Percentiles rank a stretch among this genome's conserved stretches.
Evolutionary conservation across 192 early-diverging fungal genomes (phyloP).

Genomic region (Coemansia sp.): DNA sequence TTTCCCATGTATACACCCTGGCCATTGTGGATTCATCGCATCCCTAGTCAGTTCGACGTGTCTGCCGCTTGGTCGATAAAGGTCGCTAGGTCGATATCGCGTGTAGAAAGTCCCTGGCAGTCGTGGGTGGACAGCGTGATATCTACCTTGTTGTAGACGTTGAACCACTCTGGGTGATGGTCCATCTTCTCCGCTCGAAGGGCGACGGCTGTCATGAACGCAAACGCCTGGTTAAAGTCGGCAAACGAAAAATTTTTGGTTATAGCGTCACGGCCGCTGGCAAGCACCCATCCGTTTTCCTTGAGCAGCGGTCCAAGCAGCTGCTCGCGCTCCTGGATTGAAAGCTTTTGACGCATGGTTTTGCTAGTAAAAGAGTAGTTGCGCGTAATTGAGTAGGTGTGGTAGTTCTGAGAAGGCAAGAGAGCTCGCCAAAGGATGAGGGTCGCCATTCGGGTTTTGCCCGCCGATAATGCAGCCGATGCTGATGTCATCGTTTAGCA

Average conservation of each 20-base stretch:
- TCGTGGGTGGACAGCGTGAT: slow-evolving; percentile 91
- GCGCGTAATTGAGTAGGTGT: background rate
- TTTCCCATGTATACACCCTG: too few species aligned
- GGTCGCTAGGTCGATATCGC: slow-evolving; percentile 77
- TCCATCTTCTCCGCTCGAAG: slow-evolving; percentile 86
- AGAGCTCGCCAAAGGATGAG: background rate
- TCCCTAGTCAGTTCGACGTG: slow-evolving; percentile 6
- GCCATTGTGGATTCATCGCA: background rate
- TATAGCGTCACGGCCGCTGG: slow-evolving; percentile 67
- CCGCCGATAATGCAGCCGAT: background rate
- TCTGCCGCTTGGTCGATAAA: slow-evolving; percentile 60
- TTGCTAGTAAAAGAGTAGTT: background rate
- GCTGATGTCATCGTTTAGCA: background rate
- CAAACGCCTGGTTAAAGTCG: slow-evolving; percentile 86
- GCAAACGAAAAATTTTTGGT: slow-evolving; percentile 74
- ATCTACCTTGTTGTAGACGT: slow-evolving; percentile 91
- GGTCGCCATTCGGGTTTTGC: background rate
- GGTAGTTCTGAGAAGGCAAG: background rate
- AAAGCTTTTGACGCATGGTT: slow-evolving; percentile 29
- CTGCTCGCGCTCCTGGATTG: slow-evolving; percentile 25
- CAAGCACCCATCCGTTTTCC: slow-evolving; percentile 61
- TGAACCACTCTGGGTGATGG: slow-evolving; percentile 97
- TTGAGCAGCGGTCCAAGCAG: slow-evolving; percentile 29
- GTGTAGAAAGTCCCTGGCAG: slow-evolving; percentile 72
- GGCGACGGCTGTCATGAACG: slow-evolving; percentile 93